phyloP scores from a whole-genome alignment of 345 rosid species.

The Balakata baccata region DNA sequence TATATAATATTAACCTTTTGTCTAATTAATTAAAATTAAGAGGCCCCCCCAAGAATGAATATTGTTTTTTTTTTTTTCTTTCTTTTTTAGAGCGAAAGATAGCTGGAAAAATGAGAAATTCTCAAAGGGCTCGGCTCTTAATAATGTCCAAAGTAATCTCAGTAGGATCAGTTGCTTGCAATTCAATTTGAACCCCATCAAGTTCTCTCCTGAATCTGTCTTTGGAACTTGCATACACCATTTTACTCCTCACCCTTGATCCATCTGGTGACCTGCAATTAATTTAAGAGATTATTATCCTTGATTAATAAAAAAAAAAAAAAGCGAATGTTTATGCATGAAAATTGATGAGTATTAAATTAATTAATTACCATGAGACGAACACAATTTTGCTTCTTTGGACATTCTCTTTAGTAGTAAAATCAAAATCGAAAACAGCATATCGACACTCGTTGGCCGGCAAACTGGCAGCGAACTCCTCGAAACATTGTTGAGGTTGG shows the following conservation, averaged over 20 bases:
- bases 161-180: constrained; percentile 31
- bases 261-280: constrained; percentile 21
- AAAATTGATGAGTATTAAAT: neutral
- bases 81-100: neutral
- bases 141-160: constrained; percentile 29
- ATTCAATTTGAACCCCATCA: constrained; percentile 31
- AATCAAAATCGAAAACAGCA: constrained; percentile 32
- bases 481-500: constrained; percentile 5
- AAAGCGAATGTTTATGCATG: no score
- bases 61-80: no score
- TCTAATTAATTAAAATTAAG: neutral
- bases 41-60: constrained; percentile 1
- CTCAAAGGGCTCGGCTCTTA: constrained; percentile 16
- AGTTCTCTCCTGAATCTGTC: constrained; percentile 32
- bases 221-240: constrained; percentile 32
- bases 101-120: neutral
- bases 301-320: no score
- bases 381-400: constrained; percentile 31
- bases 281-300: no score
- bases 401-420: constrained; percentile 26
- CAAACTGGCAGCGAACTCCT: constrained; percentile 23
- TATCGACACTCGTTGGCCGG: constrained; percentile 31
- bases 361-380: constrained; percentile 23
- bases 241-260: constrained; percentile 27
- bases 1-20: neutral